Conservation (phyloP, 1,139 yeast species). For the Barnettozyma hawaiiensis region DNA sequence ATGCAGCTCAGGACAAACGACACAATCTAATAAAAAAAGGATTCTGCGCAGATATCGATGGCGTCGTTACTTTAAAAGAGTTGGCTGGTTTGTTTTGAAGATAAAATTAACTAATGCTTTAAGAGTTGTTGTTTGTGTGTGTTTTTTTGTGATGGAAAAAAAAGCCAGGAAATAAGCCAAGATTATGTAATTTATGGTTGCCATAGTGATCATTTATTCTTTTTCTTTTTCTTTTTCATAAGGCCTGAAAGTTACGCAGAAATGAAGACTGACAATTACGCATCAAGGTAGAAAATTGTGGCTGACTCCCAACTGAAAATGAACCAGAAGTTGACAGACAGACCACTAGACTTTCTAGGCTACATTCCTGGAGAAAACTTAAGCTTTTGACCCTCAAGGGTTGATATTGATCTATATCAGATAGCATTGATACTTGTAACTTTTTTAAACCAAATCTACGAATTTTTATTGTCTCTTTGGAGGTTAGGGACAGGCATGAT, state of each 20-base stretch:
- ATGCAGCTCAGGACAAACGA: neutral
- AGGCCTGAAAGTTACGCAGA: neutral
- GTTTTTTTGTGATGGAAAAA: neutral
- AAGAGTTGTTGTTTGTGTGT: neutral
- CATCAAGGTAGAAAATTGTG: neutral
- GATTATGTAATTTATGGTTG: neutral
- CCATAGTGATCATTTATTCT: neutral
- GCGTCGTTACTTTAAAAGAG: neutral
- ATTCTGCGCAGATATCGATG: neutral
- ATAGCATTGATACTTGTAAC: too few relatives aligned
- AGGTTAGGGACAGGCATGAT: too few relatives aligned
- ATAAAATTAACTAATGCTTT: neutral
- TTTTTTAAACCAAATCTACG: too few relatives aligned
- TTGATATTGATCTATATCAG: too few relatives aligned
- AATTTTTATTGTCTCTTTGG: too few relatives aligned
- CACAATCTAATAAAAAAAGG: neutral
- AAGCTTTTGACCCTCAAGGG: too few relatives aligned
- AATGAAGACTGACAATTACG: neutral
- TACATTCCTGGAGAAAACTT: too few relatives aligned
- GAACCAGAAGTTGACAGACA: neutral
- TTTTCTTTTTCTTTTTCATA: neutral
- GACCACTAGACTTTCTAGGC: neutral
- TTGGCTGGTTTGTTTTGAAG: neutral
- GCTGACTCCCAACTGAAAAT: neutral
- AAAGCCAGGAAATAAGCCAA: neutral